Base-by-base conservation (phyloP, 176 grass and related monocot species). In the Ensete ventricosum region DNA sequence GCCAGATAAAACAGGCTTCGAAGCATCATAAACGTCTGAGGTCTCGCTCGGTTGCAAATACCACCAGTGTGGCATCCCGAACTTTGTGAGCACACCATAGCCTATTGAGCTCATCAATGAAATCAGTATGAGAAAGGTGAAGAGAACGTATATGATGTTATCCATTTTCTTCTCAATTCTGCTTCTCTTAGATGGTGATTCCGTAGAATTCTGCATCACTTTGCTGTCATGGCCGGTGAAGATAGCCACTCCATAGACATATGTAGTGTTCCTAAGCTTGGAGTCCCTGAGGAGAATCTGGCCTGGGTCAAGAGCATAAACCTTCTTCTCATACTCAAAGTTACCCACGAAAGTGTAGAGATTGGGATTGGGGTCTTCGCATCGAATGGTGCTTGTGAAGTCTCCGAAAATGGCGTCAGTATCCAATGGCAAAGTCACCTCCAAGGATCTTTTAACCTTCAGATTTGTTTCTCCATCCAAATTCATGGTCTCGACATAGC, bases 401-500 rank as follows among this genome's bases (percentile, higher is more conserved):
- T 93, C 85, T 69, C 86, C 91, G 73, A 89, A 93, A 0, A 68
- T 64, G 23, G 88, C 90, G 26, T 98, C 90, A 73, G 89, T 88
- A 74, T 98, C 94, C 77, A 98, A 76, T 8, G 85, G 71, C 50
- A 93, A 79, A 0, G 94, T 98, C 64, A 82, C 86, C 72, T 98
- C 94, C 2, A 98, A 76, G 48, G 94, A 98, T 82, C 90, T 93
- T 65, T 93, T 98, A 24, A 98, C 90, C 86, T 98, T 98, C 55
- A 98, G 85, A 84, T 98, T 98, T 0, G 94, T 98, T 62, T 93
- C 94, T 0, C 90, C 94, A 19, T 98, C 90, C 64, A 98, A 92
- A 80, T 93, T 98, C 94, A 98, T 98, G 1, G 94, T 98, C 88
- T 98, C 94, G 3, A 98, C 94, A 29, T 98, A 98, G 85, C 94